These are phyloP conservation scores for Fusarium mangiferae DNA, from an alignment of 2,329 filamentous ascomycete genomes.

Conservation along the genomic window DNA sequence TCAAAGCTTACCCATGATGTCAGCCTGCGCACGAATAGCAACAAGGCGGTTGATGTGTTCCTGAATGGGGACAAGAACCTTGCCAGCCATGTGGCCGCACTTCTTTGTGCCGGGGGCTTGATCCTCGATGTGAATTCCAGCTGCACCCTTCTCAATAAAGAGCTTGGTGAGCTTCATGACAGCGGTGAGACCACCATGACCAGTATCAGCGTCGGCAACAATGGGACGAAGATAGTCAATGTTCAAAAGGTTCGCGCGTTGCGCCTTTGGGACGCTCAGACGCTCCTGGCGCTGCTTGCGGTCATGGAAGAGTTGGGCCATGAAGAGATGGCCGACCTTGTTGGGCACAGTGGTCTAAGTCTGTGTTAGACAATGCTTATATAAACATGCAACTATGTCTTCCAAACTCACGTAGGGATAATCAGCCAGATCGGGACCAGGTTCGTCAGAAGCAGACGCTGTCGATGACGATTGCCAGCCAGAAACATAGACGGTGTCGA, in stretches of 20 bases:
- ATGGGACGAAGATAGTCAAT: conserved; percentile 96
- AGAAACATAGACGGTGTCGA: conserved; percentile 98
- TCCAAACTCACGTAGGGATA: conserved; percentile 81
- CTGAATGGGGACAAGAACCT: conserved; percentile 94
- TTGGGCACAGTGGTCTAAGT: conserved; percentile 93
- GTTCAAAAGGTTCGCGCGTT: conserved; percentile 79
- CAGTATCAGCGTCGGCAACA: conserved; percentile 95
- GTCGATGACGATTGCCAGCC: conserved; percentile 99
- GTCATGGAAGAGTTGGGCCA: conserved; percentile 99
- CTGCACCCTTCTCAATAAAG: conserved; percentile 95
- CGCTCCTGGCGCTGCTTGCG: conserved; percentile 98
- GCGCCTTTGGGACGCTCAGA: conserved; percentile 76
- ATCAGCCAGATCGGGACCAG: conserved; percentile 96
- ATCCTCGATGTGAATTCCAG: conserved; percentile 98
- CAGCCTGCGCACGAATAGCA: conserved; percentile 95
- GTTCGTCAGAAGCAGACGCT: conserved; percentile 93
- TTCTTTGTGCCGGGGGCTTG: conserved; percentile 99
- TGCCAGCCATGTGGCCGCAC: conserved; percentile 99
- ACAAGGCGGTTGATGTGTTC: conserved; percentile 99
- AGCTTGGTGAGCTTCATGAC: conserved; percentile 99
- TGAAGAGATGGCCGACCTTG: conserved; percentile 97
- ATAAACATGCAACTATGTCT: not conserved
- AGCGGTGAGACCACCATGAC: conserved; percentile 96
- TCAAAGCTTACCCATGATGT: conserved; percentile 84
- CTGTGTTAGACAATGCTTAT: conserved; percentile 42